Conservation (phyloP, 805 yeast genomes). For the Blastobotrys peoriensis region DNA sequence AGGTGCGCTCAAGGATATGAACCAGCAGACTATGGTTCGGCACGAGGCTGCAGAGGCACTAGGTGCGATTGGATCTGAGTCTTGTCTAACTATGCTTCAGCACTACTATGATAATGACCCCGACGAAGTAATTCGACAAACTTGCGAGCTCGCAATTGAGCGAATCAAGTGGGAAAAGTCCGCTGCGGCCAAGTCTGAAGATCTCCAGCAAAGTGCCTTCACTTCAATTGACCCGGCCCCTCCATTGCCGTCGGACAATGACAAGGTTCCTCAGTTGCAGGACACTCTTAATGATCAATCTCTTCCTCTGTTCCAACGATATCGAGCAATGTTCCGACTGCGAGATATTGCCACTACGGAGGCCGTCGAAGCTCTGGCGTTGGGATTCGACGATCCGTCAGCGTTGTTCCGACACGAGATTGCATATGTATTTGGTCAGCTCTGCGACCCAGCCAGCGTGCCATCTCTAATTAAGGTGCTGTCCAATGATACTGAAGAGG, state of each 20-base stretch:
- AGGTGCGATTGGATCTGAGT: conserved; percentile 87
- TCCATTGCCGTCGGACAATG: conserved; percentile 67
- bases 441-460: conserved; percentile 87
- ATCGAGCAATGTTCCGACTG: conserved; percentile 96
- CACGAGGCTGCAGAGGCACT: conserved; percentile 99
- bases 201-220: conserved; percentile 68
- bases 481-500: conserved; percentile 74
- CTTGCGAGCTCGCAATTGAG: conserved; percentile 95
- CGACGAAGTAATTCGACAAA: conserved; percentile 82
- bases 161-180: conserved; percentile 91
- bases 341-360: conserved; percentile 92
- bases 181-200: conserved; percentile 57
- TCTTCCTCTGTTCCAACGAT: conserved; percentile 82
- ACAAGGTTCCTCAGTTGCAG: conserved; percentile 61
- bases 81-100: conserved; percentile 60
- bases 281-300: conserved; percentile 66
- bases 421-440: conserved; percentile 96
- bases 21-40: conserved; percentile 87
- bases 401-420: conserved; percentile 97
- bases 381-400: conserved; percentile 83
- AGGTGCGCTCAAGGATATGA: conserved; percentile 54
- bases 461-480: conserved; percentile 81
- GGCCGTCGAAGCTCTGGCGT: conserved; percentile 85
- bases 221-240: conserved; percentile 97
- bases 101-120: conserved; percentile 69